Percentiles rank a stretch among this genome's conserved stretches.
These are phyloP conservation scores for Penstemon davidsonii DNA, from an alignment of 257 asterid species.

Conservation along the genomic window DNA sequence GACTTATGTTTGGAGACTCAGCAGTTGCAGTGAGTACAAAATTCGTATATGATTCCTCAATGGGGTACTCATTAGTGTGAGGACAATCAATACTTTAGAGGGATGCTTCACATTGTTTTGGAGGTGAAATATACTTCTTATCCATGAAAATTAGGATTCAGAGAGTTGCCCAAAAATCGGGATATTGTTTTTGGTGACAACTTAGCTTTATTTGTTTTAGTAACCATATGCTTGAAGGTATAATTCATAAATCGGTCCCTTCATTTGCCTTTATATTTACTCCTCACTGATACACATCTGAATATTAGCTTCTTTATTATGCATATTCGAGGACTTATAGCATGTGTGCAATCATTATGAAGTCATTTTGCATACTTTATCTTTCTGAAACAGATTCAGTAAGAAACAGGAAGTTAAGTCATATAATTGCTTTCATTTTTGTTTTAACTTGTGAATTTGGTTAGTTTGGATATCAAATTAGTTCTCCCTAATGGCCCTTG, in stretches of 20 bases:
- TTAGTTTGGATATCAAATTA: too few species aligned
- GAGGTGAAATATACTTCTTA: constrained; percentile 9
- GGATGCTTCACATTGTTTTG: constrained; percentile 5
- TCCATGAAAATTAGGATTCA: constrained; percentile 1
- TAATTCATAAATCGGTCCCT: neutral
- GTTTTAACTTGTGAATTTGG: too few species aligned
- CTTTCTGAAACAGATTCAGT: neutral
- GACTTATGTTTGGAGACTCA: neutral
- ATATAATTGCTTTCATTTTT: too few species aligned
- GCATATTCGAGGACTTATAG: neutral
- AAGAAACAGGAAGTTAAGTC: too few species aligned
- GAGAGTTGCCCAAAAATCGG: constrained; percentile 13
- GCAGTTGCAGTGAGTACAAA: constrained; percentile 16
- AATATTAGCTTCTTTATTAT: neutral
- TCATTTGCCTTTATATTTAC: neutral
- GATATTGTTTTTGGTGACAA: neutral
- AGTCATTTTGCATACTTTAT: neutral
- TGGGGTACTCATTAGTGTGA: constrained; percentile 1
- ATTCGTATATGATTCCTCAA: neutral
- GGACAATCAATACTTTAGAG: neutral
- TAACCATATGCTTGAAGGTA: constrained; percentile 1
- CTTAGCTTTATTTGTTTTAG: neutral
- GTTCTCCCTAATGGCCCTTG: too few species aligned
- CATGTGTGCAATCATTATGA: neutral
- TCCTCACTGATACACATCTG: constrained; percentile 3